phyloP scores from a whole-genome alignment of 257 asterid species.

The Prunella vulgaris region DNA sequence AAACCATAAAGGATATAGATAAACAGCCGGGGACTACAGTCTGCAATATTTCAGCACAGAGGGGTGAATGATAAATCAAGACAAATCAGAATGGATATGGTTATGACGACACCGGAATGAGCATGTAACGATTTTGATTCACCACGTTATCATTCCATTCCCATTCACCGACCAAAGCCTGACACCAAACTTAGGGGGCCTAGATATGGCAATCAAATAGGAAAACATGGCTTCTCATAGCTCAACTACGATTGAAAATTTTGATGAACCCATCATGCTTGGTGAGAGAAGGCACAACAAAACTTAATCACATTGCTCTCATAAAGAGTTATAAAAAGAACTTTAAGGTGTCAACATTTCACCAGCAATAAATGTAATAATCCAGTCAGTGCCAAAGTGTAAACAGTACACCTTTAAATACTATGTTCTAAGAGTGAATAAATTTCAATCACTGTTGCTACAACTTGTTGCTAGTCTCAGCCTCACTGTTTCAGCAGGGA shows the following conservation, averaged over 20 bases:
- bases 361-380: not conserved
- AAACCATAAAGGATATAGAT: not conserved
- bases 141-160: not conserved
- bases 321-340: not conserved
- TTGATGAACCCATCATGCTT: not conserved
- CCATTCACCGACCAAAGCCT: not conserved
- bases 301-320: not conserved
- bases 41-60: not conserved
- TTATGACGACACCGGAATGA: not conserved
- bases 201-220: not conserved
- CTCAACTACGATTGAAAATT: not conserved
- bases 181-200: not conserved
- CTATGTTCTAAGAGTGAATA: not conserved
- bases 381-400: not conserved
- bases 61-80: not conserved
- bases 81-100: not conserved
- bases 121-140: not conserved
- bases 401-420: not conserved
- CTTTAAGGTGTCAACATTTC: not conserved
- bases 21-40: not conserved
- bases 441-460: not conserved
- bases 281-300: not conserved
- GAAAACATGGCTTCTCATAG: not conserved
- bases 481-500: no score
- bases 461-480: no score